These are phyloP conservation scores for Achaetomiella virescens DNA, from an alignment of 495 filamentous ascomycete species.

Conservation along the genomic window DNA sequence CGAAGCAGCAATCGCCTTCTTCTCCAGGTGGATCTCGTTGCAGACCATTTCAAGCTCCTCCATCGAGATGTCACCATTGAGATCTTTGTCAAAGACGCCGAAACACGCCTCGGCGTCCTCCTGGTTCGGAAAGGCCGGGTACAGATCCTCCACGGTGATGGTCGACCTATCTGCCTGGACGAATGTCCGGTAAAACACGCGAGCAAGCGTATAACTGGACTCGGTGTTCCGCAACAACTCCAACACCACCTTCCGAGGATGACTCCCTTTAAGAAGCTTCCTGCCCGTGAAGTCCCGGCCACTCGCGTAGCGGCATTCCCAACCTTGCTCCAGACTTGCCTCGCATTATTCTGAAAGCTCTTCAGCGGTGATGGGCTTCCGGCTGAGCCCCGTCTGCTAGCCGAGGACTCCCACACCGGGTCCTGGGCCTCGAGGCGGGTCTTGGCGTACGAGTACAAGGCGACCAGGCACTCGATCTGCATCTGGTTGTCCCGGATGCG, in stretches of 20 bases:
- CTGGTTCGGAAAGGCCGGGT: constrained; percentile 69
- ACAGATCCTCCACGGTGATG: constrained; percentile 69
- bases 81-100: constrained; percentile 88
- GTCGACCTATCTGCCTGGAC: constrained; percentile 67
- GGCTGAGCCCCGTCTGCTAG: constrained; percentile 29
- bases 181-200: constrained; percentile 89
- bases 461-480: constrained; percentile 24
- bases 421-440: constrained; percentile 65
- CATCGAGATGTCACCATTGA: constrained; percentile 96
- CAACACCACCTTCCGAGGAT: constrained; percentile 80
- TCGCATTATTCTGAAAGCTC: constrained; percentile 62
- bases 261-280: constrained; percentile 62
- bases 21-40: constrained; percentile 89
- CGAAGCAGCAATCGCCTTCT: constrained; percentile 90
- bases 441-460: constrained; percentile 82
- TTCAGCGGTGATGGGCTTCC: constrained; percentile 69
- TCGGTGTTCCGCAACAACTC: constrained; percentile 64
- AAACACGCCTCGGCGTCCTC: constrained; percentile 93
- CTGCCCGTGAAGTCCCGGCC: constrained; percentile 90
- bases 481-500: constrained; percentile 92
- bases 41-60: constrained; percentile 90
- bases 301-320: constrained; percentile 85
- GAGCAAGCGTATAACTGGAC: constrained; percentile 80
- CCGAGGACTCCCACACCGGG: constrained; percentile 45
- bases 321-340: constrained; percentile 67